Evolutionary conservation across 805 yeast species (phyloP).

Genomic region (Sungouiella blattae): DNA sequence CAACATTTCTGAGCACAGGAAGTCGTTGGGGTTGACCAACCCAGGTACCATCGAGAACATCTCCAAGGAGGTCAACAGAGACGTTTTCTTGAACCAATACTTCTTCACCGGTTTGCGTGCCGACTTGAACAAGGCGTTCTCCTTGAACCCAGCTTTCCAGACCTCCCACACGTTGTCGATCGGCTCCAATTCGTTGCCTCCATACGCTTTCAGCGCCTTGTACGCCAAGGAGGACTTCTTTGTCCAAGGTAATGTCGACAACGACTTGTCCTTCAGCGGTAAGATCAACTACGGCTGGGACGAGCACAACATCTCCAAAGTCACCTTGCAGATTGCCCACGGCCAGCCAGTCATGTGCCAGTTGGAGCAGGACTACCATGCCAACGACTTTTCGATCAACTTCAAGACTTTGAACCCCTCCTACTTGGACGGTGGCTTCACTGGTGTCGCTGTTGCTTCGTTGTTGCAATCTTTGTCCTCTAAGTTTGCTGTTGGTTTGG

Average conservation of each 20-base stretch:
- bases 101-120: slow-evolving; percentile 95
- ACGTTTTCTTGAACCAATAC: slow-evolving; percentile 85
- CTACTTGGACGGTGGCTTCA: slow-evolving; percentile 65
- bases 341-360: slow-evolving; percentile 93
- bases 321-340: slow-evolving; percentile 81
- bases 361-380: slow-evolving; percentile 94
- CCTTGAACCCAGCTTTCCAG: slow-evolving; percentile 93
- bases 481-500: slow-evolving; percentile 82
- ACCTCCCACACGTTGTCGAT: slow-evolving; percentile 88
- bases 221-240: slow-evolving; percentile 83
- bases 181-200: slow-evolving; percentile 82
- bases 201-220: slow-evolving; percentile 86
- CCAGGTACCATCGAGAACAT: slow-evolving; percentile 95
- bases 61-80: slow-evolving; percentile 90
- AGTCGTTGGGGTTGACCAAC: slow-evolving; percentile 74
- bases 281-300: slow-evolving; percentile 91
- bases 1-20: slow-evolving; percentile 72
- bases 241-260: slow-evolving; percentile 89
- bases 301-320: slow-evolving; percentile 70
- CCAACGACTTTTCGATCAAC: slow-evolving; percentile 82
- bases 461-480: slow-evolving; percentile 85
- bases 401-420: slow-evolving; percentile 90
- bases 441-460: slow-evolving; percentile 92
- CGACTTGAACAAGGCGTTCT: slow-evolving; percentile 87
- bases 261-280: slow-evolving; percentile 79